phyloP scores from a whole-genome alignment of 495 filamentous ascomycete genomes.

The Jackrogersella minutella region DNA sequence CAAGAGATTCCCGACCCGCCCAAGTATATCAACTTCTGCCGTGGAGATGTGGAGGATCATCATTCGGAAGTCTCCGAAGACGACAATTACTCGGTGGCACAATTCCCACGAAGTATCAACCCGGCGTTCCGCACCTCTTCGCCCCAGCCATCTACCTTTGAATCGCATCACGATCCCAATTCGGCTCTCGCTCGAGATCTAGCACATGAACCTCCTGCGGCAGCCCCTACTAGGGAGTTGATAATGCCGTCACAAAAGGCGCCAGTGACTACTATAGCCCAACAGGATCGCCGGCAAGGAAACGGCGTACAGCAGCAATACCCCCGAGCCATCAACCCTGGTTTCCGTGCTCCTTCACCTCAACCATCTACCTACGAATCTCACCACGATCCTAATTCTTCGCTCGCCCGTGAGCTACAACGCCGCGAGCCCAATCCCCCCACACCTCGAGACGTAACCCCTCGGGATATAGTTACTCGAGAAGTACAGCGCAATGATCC shows the following conservation, averaged over 20 bases:
- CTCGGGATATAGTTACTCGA: constrained; percentile 13
- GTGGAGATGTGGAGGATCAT: constrained; percentile 84
- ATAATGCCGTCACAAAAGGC: constrained; percentile 63
- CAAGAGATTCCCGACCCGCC: constrained; percentile 97
- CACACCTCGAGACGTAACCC: constrained; percentile 15
- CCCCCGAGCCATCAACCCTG: constrained; percentile 90
- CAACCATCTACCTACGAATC: constrained; percentile 83
- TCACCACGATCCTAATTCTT: constrained; percentile 82
- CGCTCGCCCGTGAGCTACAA: constrained; percentile 56
- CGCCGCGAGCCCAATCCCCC: constrained; percentile 21
- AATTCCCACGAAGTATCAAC: constrained; percentile 94
- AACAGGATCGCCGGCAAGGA: constrained; percentile 23
- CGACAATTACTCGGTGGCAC: constrained; percentile 88
- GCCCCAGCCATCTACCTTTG: constrained; percentile 78
- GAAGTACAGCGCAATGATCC: constrained; percentile 20
- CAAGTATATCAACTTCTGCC: constrained; percentile 98
- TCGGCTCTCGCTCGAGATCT: constrained; percentile 71
- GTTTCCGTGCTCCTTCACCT: constrained; percentile 73
- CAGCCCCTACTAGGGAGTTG: constrained; percentile 61
- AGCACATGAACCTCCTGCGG: constrained; percentile 58
- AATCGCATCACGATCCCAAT: constrained; percentile 87
- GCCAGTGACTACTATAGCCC: not conserved
- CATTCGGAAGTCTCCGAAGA: constrained; percentile 84
- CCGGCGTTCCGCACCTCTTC: constrained; percentile 94
- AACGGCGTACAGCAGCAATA: constrained; percentile 61